Evolutionary conservation across 192 early-diverging fungal species (phyloP), one percentile per base, ranked within the genome.

Genomic region (Gorgonomyces haynaldii): DNA sequence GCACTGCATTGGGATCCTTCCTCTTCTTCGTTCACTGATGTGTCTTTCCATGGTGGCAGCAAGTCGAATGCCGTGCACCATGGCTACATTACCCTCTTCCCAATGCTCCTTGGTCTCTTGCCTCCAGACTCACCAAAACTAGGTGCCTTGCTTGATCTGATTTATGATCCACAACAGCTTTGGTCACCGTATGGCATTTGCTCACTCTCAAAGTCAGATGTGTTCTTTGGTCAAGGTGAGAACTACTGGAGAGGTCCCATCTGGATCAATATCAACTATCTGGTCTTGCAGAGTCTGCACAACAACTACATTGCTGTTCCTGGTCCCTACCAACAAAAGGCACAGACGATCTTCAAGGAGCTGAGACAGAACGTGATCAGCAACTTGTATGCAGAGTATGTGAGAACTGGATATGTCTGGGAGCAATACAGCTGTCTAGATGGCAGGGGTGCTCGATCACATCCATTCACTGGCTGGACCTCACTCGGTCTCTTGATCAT

Each of bases 401-500:
- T 69, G 35, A 45, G 67, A 12, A 84, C 86, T 1, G 83, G 86
- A 10, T 92, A 80, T 62, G 78, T 86, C 24, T 92, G 88, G 88
- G 89, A 96, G 63, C 87, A 96, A 61, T 96, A 92, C 61, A 81
- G 78, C 5, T 72, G 78, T 3, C 60, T 63, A 35, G 77, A 71
- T 24, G 92, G 92, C 22, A 40, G 69, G 26, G 87, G 89, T 0
- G 61, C 74, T 50, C 69, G 86, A 36, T 86, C 85, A 41, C 92
- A 90, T 70, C 92, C 92, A 32, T 96, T 96, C 52, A 93, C 89
- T 10, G 92, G 92, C 4, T 96, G 92, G 92, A 91, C 86, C 0
- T 68, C 85, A 31, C 67, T 90, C 41, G 68, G 91, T 9, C 58
- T 84, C 9, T 60, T 85, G 19, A 85, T 89, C 25, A 92, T 96